Conservation (phyloP, 2,329 filamentous ascomycete species). For the Apiospora malaysiana region DNA sequence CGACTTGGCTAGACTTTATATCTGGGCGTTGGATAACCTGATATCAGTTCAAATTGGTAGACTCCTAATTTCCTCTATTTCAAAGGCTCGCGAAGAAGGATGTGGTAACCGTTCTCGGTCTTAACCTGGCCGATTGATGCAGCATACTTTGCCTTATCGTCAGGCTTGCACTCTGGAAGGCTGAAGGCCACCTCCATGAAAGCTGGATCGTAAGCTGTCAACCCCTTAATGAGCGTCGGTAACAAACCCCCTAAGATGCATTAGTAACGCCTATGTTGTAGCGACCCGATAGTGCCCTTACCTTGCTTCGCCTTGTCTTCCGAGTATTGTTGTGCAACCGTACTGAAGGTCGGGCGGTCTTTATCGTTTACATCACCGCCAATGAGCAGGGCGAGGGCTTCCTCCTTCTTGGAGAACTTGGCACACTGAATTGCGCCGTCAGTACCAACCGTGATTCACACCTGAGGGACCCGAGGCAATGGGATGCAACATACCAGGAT, state of each 20-base stretch:
- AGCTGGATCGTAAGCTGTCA: not conserved
- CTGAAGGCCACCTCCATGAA: conserved; percentile 18
- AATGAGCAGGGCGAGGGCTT: conserved; percentile 22
- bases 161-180: conserved; percentile 1
- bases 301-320: conserved; percentile 24
- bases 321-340: conserved; percentile 20
- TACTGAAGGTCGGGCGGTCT: no score
- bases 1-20: conserved; percentile 1
- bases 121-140: conserved; percentile 21
- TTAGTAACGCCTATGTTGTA: not conserved
- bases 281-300: not conserved
- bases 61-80: not conserved
- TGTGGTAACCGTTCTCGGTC: conserved; percentile 24
- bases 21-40: not conserved
- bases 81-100: conserved; percentile 19
- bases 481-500: conserved; percentile 57
- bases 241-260: not conserved
- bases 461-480: not conserved
- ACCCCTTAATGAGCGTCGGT: not conserved
- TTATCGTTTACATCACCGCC: not conserved
- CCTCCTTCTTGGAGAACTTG: conserved; percentile 23
- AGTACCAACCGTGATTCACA: not conserved
- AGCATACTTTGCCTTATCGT: conserved; percentile 3
- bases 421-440: conserved; percentile 18
- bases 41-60: not conserved